These are phyloP conservation scores for Rubia tinctorum DNA, from an alignment of 305 asterid species.

Conservation along the genomic window DNA sequence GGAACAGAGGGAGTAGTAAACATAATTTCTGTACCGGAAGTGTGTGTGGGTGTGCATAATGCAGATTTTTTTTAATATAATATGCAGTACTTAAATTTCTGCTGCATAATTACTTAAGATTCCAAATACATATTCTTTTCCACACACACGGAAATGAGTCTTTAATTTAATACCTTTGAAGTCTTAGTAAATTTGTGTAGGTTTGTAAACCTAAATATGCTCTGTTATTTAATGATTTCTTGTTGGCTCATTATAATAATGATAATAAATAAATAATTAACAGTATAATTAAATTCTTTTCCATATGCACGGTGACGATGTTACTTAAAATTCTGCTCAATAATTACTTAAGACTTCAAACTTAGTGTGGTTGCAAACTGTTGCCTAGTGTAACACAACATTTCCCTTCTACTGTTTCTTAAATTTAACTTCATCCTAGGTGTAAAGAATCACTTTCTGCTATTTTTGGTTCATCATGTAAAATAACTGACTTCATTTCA, in stretches of 20 bases:
- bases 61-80: too few species aligned
- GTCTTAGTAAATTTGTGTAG: not conserved
- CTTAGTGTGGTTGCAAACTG: not conserved
- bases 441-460: not conserved
- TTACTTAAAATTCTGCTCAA: not conserved
- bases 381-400: not conserved
- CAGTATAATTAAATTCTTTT: not conserved
- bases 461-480: not conserved
- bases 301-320: not conserved
- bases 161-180: not conserved
- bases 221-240: not conserved
- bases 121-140: too few species aligned
- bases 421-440: not conserved
- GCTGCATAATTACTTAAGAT: too few species aligned
- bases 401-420: not conserved
- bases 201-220: not conserved
- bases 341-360: not conserved
- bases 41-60: too few species aligned
- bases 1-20: too few species aligned
- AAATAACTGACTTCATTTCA: not conserved
- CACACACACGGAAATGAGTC: too few species aligned
- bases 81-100: too few species aligned
- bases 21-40: too few species aligned
- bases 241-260: too few species aligned
- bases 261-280: too few species aligned